Percentiles rank a stretch among this genome's conserved stretches.
These are phyloP conservation scores for Yamadazyma mexicana DNA, from an alignment of 1,139 yeast species.

Conservation along the genomic window DNA sequence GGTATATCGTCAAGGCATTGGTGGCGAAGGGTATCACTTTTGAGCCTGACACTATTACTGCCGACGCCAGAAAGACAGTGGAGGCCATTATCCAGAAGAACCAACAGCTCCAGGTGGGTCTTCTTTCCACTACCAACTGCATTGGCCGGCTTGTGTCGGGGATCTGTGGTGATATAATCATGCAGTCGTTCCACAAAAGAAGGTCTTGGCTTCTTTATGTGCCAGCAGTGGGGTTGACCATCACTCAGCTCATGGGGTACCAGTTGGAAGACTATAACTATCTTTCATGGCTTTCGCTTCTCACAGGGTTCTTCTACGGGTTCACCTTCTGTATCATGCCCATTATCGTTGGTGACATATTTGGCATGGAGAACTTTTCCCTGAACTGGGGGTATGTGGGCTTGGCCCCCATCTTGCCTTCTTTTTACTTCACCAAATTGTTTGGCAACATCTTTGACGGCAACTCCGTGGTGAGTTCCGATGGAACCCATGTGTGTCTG, in stretches of 20 bases:
- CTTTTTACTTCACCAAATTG: slow-evolving; percentile 47
- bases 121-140: slow-evolving; percentile 55
- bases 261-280: slow-evolving; percentile 24
- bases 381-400: slow-evolving; percentile 60
- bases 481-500: slow-evolving; percentile 28
- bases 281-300: slow-evolving; percentile 40
- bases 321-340: slow-evolving; percentile 59
- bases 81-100: slow-evolving; percentile 42
- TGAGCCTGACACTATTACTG: slow-evolving; percentile 12
- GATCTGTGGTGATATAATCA: slow-evolving; percentile 49
- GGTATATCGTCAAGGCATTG: slow-evolving; percentile 58
- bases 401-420: slow-evolving; percentile 54
- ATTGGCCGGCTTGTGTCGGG: slow-evolving; percentile 55
- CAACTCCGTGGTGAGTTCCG: slow-evolving; percentile 25
- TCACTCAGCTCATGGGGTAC: slow-evolving; percentile 45
- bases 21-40: slow-evolving; percentile 23
- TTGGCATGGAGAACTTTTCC: slow-evolving; percentile 56
- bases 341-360: slow-evolving; percentile 55
- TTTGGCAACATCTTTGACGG: slow-evolving; percentile 56
- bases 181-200: slow-evolving; percentile 41
- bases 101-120: slow-evolving; percentile 59
- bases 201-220: slow-evolving; percentile 48
- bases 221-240: slow-evolving; percentile 42
- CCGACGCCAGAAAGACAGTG: slow-evolving; percentile 17
- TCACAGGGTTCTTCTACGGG: slow-evolving; percentile 59